Conservation (phyloP, 2,329 filamentous ascomycete species). For the Colletotrichum chlorophyti region DNA sequence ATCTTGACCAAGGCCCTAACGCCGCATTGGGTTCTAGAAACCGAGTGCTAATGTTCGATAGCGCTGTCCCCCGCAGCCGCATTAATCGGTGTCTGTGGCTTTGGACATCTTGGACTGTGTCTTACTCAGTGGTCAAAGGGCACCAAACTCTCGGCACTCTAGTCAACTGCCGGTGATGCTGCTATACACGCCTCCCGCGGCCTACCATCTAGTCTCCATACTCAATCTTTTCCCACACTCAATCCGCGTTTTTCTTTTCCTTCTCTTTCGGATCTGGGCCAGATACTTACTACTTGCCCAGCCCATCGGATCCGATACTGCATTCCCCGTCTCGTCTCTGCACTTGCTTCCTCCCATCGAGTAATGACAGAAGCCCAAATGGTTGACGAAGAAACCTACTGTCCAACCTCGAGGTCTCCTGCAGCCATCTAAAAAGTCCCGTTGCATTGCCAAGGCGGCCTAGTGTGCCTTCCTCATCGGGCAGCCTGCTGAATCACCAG, state of each 20-base stretch:
- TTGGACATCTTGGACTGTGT: neutral
- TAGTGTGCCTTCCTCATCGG: neutral
- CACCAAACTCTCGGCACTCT: neutral
- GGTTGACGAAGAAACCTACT: neutral
- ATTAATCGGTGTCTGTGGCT: neutral
- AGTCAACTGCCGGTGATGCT: neutral
- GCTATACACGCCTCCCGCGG: neutral
- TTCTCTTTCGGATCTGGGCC: neutral
- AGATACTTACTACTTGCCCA: too few species aligned
- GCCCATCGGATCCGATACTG: too few species aligned
- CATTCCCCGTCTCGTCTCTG: neutral
- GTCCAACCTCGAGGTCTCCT: neutral
- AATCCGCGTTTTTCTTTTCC: neutral
- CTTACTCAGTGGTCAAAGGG: neutral
- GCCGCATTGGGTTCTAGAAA: too few species aligned
- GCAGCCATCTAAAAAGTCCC: slow-evolving; percentile 12
- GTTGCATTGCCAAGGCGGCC: slow-evolving; percentile 28
- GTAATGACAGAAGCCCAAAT: neutral
- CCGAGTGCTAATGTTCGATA: neutral
- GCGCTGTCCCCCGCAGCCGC: too few species aligned
- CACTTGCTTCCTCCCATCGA: neutral
- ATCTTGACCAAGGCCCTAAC: too few species aligned
- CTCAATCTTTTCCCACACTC: neutral
- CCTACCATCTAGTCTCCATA: neutral
- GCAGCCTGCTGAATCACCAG: neutral